Evolutionary conservation across 2,329 filamentous ascomycete genomes (phyloP).

Genomic region (Colletotrichum theobromicola): DNA sequence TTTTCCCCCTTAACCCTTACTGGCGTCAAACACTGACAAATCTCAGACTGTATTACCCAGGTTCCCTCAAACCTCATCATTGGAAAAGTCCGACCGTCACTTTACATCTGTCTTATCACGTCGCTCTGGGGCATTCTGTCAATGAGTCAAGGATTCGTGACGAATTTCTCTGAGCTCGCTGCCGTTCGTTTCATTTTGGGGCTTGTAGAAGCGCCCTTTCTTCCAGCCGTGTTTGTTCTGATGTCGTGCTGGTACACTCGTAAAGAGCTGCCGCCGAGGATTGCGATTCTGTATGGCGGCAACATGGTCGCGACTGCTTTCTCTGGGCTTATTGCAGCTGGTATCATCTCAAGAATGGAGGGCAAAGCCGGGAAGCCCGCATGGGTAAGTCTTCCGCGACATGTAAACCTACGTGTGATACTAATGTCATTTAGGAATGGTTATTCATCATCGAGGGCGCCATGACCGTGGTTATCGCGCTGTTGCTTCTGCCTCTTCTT

Average conservation of each 20-base stretch:
- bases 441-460: conserved; percentile 66
- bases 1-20: too few relatives aligned
- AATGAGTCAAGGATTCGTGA: conserved; percentile 1
- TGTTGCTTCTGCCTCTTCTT: conserved; percentile 24
- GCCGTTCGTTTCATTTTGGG: conserved; percentile 53
- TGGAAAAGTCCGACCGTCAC: neutral
- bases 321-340: conserved; percentile 66
- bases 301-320: conserved; percentile 73
- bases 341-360: conserved; percentile 64
- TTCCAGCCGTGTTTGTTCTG: conserved; percentile 49
- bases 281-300: conserved; percentile 63
- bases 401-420: too few relatives aligned
- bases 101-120: conserved; percentile 2
- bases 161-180: conserved; percentile 1
- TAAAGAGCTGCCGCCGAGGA: conserved; percentile 65
- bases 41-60: neutral
- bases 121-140: conserved; percentile 2
- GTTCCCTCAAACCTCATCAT: conserved; percentile 11
- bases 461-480: conserved; percentile 26
- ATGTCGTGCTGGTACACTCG: conserved; percentile 68
- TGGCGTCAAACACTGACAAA: neutral
- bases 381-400: neutral
- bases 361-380: conserved; percentile 21
- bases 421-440: conserved; percentile 47
- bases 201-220: conserved; percentile 59